phyloP scores from a whole-genome alignment of 345 rosid species.

The Euphorbia peplus region DNA sequence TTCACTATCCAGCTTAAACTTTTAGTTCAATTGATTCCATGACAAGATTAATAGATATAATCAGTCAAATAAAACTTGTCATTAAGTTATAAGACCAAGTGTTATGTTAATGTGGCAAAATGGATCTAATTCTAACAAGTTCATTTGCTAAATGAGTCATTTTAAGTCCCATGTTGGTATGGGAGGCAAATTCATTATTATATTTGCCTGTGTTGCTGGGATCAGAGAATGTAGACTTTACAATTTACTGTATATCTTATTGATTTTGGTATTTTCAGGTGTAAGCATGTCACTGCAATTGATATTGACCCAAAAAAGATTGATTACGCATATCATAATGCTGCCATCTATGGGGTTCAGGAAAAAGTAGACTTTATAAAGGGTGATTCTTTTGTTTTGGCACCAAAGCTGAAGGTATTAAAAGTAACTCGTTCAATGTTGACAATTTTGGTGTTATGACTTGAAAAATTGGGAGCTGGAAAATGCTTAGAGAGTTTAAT shows the following conservation, averaged over 20 bases:
- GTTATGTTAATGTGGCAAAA: background rate
- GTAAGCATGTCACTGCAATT: conserved; percentile 66
- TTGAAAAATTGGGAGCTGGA: background rate
- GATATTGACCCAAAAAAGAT: conserved; percentile 82
- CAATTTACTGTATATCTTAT: background rate
- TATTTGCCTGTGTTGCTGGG: conserved; percentile 6
- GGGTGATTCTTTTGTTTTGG: conserved; percentile 76
- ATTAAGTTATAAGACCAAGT: background rate
- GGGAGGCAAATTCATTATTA: background rate
- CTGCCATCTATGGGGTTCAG: conserved; percentile 69
- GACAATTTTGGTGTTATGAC: conserved; percentile 1
- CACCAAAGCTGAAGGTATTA: conserved; percentile 66
- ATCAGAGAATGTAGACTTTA: background rate
- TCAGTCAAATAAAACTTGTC: background rate
- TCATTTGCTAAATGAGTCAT: background rate
- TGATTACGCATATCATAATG: conserved; percentile 76
- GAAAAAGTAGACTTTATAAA: conserved; percentile 69
- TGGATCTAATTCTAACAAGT: background rate
- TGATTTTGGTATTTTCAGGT: conserved; percentile 46
- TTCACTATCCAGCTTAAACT: too few species aligned
- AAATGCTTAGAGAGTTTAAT: background rate
- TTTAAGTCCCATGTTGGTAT: background rate
- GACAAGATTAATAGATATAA: background rate
- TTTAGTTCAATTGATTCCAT: too few species aligned
- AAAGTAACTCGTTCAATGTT: background rate